Evolutionary conservation across 345 rosid species (phyloP), one percentile per base, ranked within the genome.

Genomic region (Garcia nutans): DNA sequence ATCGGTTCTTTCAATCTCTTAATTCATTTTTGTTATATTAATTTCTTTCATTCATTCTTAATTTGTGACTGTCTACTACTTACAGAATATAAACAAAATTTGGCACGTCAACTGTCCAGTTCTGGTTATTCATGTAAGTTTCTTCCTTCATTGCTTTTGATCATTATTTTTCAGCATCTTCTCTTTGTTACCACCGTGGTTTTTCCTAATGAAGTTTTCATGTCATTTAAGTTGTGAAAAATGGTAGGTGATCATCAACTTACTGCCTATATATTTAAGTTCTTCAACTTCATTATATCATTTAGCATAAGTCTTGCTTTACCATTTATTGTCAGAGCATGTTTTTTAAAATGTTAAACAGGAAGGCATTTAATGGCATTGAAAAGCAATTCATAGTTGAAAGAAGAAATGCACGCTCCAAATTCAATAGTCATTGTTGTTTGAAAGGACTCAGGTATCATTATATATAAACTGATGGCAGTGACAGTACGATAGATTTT

Each of bases 51-150:
- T 68, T 19, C 45, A 15, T 31, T 15, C 4, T 49, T 68, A 12
- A 64, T 49, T 80, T 73, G 75, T 72, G 28, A 24, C 2, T 19
- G 55, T 56, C 74, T 58, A 59, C 56, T 16, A 17, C 81, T 69
- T 85, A 69, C 98, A 96, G 99, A 96, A 96, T 76, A 93, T 96
- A 68, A 98, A 96, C 90, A 96, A 93, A 86, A 96, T 96, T 72
- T 88, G 97, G 47, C 90, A 87, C 54, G 99, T 93, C 79, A 85
- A 31, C 71, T 90, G 97, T 73, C 98, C 93, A 3, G 97, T 96
- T 83, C 90, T 96, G 65, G 98, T 96, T 65, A 92, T 96, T 74
- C 99, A 96, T 89, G 99, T 96, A 89, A 84, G 98, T 80, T 24
- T 57, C 65, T 74, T 71, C 22, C 24, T 75, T 64, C 20, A 47